Evolutionary conservation across 345 rosid species (phyloP), one percentile per base, ranked within the genome.

Genomic region (Brassica juncea): DNA sequence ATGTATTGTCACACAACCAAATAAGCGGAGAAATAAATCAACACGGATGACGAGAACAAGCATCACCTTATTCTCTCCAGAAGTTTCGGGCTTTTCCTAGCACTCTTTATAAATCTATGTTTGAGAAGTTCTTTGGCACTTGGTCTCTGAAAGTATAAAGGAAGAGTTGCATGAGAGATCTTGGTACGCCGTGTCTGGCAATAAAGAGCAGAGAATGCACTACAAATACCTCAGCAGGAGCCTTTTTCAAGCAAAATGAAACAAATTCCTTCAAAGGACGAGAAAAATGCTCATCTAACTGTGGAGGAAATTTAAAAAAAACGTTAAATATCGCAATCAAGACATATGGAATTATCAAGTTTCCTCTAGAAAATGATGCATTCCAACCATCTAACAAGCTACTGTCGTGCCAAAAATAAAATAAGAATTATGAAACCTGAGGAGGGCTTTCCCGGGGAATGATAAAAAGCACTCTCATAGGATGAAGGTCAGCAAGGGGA

Each of bases 361-460:
- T 11, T 70, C 64, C 23, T 68, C 31, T 68, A 32, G 19, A n/a
- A n/a, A n/a, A 44, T 80, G 31, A 28, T 28, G 31, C 31, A 28
- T 28, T 28, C 31, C 31, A 28, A 28, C 31, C 31, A 28, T 28
- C 31, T 28, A 28, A 28, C 31, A 28, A 0, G 31, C 31, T 28
- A 28, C 31, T 28, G 31, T 28, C 66, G 72, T 49, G 74, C 77
- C 19, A 68, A 81, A 54, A 68, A 23, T 64, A 85, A 70, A 76
- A 71, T 69, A 68, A 71, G 63, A 39, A 27, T 16, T 77, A 66
- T 70, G 65, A 77, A 86, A 96, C 99, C 99, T 96, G 99, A 6
- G 99, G 98, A 35, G 99, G 99, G 86, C 80, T 96, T 88, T 96
- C 99, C 83, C 97, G 92, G 57, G 99, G 99, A 84, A 96, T 96